Conservation (phyloP, 495 filamentous ascomycete species). For the Acidiella bohemica region DNA sequence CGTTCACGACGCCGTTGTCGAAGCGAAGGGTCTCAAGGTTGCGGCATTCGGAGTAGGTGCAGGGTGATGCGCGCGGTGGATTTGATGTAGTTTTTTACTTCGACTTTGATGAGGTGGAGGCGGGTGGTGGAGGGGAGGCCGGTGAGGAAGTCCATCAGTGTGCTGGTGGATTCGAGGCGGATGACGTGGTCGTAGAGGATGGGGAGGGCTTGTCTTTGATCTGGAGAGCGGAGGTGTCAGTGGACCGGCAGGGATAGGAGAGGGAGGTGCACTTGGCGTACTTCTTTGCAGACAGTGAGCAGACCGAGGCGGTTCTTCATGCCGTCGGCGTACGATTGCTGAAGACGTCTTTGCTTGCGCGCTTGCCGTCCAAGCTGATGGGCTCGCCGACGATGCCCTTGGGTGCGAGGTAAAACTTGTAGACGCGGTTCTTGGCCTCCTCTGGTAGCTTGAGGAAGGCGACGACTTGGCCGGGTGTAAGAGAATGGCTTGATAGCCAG, state of each 20-base stretch:
- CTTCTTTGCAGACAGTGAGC: conserved; percentile 17
- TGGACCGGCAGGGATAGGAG: too few species aligned
- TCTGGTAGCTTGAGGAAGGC: conserved; percentile 12
- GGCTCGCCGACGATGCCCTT: conserved; percentile 10
- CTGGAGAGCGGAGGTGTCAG: conserved; percentile 3
- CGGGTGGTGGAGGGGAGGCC: not conserved
- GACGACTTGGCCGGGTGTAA: conserved; percentile 17
- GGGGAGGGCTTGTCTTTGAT: conserved; percentile 10
- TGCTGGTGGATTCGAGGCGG: conserved; percentile 8
- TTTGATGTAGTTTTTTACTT: conserved; percentile 13
- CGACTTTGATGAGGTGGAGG: conserved; percentile 1
- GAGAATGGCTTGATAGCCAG: conserved; percentile 15
- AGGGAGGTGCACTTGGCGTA: not conserved
- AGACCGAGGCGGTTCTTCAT: conserved; percentile 15
- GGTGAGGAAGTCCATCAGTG: conserved; percentile 14
- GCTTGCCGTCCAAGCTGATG: conserved; percentile 14
- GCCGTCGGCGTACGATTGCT: conserved; percentile 14
- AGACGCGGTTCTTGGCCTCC: conserved; percentile 15
- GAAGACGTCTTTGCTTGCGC: conserved; percentile 6
- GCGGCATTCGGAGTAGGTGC: conserved; percentile 6
- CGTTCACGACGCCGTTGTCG: conserved; percentile 5
- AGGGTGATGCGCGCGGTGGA: conserved; percentile 7
- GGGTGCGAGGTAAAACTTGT: conserved; percentile 15
- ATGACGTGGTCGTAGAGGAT: conserved; percentile 15
- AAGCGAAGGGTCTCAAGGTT: conserved; percentile 8